These are phyloP conservation scores for Acer negundo DNA, from an alignment of 345 rosid species.

Conservation along the genomic window DNA sequence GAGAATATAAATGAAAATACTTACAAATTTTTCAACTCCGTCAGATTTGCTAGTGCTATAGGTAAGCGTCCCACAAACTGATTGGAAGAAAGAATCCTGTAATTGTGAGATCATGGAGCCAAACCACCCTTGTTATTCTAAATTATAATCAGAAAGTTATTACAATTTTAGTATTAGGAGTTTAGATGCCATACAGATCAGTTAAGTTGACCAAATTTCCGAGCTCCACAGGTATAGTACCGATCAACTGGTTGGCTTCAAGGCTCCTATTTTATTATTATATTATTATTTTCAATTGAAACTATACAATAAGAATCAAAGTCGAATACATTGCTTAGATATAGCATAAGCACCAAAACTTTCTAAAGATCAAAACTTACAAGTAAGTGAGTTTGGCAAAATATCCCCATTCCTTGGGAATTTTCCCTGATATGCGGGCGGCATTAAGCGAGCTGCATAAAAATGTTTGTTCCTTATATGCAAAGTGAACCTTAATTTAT, in stretches of 20 bases:
- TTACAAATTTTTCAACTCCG: not conserved
- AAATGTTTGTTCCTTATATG: not conserved
- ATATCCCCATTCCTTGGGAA: not conserved
- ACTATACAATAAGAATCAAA: not conserved
- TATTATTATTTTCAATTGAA: not conserved
- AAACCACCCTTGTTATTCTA: not conserved
- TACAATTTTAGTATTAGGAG: not conserved
- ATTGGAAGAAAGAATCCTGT: not conserved
- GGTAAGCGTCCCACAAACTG: not conserved
- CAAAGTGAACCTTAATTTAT: not conserved
- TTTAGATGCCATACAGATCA: conserved; percentile 4
- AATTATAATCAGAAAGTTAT: not conserved
- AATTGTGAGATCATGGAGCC: not conserved
- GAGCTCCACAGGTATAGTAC: conserved; percentile 19
- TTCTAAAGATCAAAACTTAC: not conserved
- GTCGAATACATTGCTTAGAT: not conserved
- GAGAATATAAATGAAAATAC: not conserved
- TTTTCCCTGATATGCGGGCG: not conserved
- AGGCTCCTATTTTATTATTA: conserved; percentile 7
- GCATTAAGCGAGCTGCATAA: not conserved
- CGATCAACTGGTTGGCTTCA: conserved; percentile 20
- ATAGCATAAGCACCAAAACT: not conserved
- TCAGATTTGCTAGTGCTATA: not conserved
- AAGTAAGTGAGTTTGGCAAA: not conserved
- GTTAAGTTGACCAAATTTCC: conserved; percentile 23